Base-by-base conservation (phyloP, 2,329 filamentous ascomycete genomes). In the Fusarium musae region DNA sequence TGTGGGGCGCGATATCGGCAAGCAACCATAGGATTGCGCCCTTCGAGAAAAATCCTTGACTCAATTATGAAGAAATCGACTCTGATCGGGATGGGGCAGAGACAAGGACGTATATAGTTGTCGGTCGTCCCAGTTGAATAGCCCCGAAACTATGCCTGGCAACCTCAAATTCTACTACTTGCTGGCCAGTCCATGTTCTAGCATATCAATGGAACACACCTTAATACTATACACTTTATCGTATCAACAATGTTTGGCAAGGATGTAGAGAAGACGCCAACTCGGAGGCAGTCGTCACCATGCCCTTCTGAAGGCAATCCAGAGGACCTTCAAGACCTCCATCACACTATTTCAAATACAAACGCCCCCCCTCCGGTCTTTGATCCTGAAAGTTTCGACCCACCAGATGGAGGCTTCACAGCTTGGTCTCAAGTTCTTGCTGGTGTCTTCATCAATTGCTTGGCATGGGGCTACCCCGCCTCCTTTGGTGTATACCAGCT, bases 401-500 rank as follows among this genome's bases (percentile, higher is more conserved):
- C 75, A 11, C 86, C 85, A 1, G 85, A 87, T 50, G 85, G 86
- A 32, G 87, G 86, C 17, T 72, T 82, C 54, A 70, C 77, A 19
- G 87, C 86, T 21, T 89, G 87, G 87, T 82, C 81, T 2, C 87
- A 88, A 74, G 85, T 88, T 13, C 52, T 86, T 26, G 84, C 85
- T 11, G 83, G 83, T 37, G 80, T 85, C 44, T 80, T 87, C 36
- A 80, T 87, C 78, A 87, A 86, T 75, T 82, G 82, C 59, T 77
- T 89, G 64, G 83, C 86, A 9, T 88, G 87, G 85, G 87, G 87
- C 59, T 86, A 85, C 59, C 82, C 84, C 6, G 80, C 84, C 9
- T 83, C 85, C 5, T 89, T 87, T 69, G 87, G 83, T 60, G 85
- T 86, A 50, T 87, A 93, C 62, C 87, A 89, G 75, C 80, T 91